A percentile compares a stretch with the other conserved stretches of the same genome.
Evolutionary conservation across 768 basidiomycete species (phyloP).

Genomic region (Russula brevipes): DNA sequence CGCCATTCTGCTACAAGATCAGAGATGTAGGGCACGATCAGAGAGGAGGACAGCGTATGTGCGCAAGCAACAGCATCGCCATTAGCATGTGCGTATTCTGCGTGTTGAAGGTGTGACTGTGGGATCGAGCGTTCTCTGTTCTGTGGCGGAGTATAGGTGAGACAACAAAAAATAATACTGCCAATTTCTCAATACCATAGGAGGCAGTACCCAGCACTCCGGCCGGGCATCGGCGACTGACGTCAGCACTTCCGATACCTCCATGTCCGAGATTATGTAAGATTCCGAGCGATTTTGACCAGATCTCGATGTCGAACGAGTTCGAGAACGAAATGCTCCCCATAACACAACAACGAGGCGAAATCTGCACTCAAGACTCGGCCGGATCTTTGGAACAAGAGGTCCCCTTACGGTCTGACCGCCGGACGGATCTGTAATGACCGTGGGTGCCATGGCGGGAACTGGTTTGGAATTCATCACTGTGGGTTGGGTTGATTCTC

Average conservation of each 20-base stretch:
- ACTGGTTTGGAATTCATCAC: background rate
- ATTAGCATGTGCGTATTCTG: background rate
- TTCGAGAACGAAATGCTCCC: background rate
- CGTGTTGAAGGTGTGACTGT: background rate
- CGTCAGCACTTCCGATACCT: background rate
- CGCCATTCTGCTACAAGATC: constrained; percentile 3
- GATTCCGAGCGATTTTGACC: background rate
- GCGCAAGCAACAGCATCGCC: background rate
- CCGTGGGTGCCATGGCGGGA: background rate
- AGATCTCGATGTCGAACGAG: background rate
- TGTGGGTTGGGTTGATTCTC: background rate
- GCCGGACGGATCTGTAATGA: constrained; percentile 11
- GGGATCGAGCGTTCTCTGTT: background rate
- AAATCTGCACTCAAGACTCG: background rate
- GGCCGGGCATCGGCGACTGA: background rate
- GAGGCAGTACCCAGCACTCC: background rate
- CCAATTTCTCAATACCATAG: background rate
- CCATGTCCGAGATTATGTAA: background rate
- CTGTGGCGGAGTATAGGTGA: background rate
- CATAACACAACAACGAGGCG: background rate
- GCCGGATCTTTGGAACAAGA: constrained; percentile 8
- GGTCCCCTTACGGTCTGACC: background rate
- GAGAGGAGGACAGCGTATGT: background rate
- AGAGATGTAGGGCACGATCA: background rate
- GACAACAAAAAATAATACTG: background rate